Evolutionary conservation across 129 eudicot genomes (phyloP), one percentile per base, ranked within the genome.

Genomic region (Flaveria sonorensis): DNA sequence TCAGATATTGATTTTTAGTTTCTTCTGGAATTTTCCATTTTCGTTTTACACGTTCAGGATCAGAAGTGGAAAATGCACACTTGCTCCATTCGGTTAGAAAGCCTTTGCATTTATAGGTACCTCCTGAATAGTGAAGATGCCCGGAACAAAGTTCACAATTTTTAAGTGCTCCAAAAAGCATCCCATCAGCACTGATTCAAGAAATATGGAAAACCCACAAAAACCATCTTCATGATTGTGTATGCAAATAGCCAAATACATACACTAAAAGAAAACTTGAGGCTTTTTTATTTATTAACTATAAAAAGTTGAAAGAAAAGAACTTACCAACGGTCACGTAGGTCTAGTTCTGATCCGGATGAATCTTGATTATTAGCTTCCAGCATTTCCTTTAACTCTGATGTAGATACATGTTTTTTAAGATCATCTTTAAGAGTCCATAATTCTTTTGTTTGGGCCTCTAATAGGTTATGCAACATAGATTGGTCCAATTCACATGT

Each of bases 351-450:
- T 32, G 96, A 89, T 76, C 98, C 98, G 21, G 85, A 82, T 36
- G 92, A 81, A 71, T 82, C 84, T 81, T 94, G 98, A 62, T 85
- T 81, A 81, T 94, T 94, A 70, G 80, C 86, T 72, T 85, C 91
- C 74, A 94, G 87, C 96, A 94, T 94, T 82, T 86, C 86, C 61
- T 88, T 85, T 77, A 94, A 71, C 84, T 91, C 96, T 30, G 83
- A 64, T 16, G 85, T 86, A 12, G 89, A 52, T 23, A 94, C 96
- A 20, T 86, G 65, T 69, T 89, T 94, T 71, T 86, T 88, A 21
- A 94, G 89, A 83, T 91, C 89, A 74, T 94, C 98, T 83, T 94
- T 94, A 47, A 94, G 82, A 75, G 87, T 86, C 98, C 98, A 94
- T 68, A 94, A 28, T 48, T 85, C 89, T 83, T 77, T 94, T 45